Conservation (phyloP, 768 basidiomycete species). For the Panaeolus cyanescens region DNA sequence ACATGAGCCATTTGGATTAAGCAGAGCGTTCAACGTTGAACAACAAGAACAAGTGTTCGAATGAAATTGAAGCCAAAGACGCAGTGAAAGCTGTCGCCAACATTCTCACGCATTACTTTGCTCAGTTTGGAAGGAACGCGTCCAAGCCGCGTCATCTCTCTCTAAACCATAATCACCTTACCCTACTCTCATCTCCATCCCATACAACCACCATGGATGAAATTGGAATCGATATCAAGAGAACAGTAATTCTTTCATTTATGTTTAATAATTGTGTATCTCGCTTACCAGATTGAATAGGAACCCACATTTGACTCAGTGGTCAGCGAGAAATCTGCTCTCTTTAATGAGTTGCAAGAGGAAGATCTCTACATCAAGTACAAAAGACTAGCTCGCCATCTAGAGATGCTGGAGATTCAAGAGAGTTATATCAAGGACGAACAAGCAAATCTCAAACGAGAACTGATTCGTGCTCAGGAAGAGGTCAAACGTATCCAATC, state of each 20-base stretch:
- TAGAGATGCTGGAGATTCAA: conserved; percentile 92
- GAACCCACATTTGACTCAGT: conserved; percentile 90
- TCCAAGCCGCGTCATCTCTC: conserved; percentile 52
- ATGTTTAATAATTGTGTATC: not conserved
- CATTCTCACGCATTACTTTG: conserved; percentile 38
- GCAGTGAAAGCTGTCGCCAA: conserved; percentile 1
- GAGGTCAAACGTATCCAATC: conserved; percentile 99
- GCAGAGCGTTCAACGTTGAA: not conserved
- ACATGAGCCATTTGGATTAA: conserved; percentile 74
- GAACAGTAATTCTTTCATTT: conserved; percentile 58
- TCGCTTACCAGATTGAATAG: conserved; percentile 38
- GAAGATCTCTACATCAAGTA: conserved; percentile 97
- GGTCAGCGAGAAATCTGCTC: conserved; percentile 84
- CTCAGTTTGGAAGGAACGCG: conserved; percentile 38
- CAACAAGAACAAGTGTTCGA: conserved; percentile 7
- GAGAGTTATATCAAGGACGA: conserved; percentile 99
- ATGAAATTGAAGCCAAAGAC: conserved; percentile 4
- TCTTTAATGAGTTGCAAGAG: conserved; percentile 84
- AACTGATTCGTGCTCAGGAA: conserved; percentile 97
- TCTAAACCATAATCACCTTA: conserved; percentile 21
- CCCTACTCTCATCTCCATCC: conserved; percentile 20
- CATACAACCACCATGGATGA: conserved; percentile 67
- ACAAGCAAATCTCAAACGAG: conserved; percentile 95
- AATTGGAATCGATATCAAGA: conserved; percentile 83
- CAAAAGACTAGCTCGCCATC: conserved; percentile 93